A percentile compares a stretch with the other conserved stretches of the same genome.
Evolutionary conservation across 176 grass and related monocot species (phyloP).

Genomic region (Poa annua): DNA sequence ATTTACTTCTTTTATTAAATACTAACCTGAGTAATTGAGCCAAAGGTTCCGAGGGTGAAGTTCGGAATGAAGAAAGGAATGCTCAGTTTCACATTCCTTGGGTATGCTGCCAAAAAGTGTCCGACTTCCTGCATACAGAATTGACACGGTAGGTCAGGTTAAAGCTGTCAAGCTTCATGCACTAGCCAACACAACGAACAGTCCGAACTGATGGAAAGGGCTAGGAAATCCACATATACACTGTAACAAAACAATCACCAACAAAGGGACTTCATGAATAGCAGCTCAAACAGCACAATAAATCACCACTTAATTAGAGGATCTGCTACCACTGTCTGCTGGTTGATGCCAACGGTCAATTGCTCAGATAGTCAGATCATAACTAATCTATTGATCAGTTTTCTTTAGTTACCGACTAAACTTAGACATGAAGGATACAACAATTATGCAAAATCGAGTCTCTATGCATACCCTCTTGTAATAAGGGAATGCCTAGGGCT

Average conservation of each 20-base stretch:
- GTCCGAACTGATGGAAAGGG: no score
- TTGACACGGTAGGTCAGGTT: conserved; percentile 5
- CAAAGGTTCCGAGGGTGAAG: conserved; percentile 91
- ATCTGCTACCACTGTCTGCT: not conserved
- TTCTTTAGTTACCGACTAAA: conserved; percentile 1
- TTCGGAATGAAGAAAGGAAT: conserved; percentile 98
- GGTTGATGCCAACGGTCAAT: not conserved
- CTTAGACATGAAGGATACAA: not conserved
- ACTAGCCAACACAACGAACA: no score
- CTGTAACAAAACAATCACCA: not conserved
- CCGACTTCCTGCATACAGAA: conserved; percentile 76
- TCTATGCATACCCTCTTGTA: not conserved
- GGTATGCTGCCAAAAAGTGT: conserved; percentile 88
- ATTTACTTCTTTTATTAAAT: conserved; percentile 37
- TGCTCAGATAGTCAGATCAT: not conserved
- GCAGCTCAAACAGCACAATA: not conserved
- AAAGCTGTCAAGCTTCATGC: not conserved
- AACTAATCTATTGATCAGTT: not conserved
- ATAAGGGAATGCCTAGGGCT: no score
- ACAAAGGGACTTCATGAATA: conserved; percentile 7
- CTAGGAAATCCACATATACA: no score
- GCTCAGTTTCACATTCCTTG: conserved; percentile 83
- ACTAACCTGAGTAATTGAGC: conserved; percentile 88
- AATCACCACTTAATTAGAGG: conserved; percentile 7
- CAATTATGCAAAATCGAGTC: not conserved